Percentiles rank a stretch among this genome's conserved stretches.
These are phyloP conservation scores for Talaromyces adpressus DNA, from an alignment of 495 filamentous ascomycete species.

Conservation along the genomic window DNA sequence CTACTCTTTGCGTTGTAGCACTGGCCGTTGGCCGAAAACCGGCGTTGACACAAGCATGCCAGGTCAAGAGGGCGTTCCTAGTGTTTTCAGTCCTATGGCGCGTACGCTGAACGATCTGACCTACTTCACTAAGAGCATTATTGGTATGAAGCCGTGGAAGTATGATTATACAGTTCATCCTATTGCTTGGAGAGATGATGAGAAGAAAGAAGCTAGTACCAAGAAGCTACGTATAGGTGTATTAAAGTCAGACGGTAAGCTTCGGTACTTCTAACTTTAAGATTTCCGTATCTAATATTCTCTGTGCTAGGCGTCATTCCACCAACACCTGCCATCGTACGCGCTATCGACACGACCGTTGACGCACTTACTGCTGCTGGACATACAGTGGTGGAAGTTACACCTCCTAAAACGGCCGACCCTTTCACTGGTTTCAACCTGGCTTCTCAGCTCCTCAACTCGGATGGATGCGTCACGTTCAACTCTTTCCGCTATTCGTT, in stretches of 20 bases:
- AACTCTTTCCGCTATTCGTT: conserved; percentile 65
- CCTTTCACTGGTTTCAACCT: conserved; percentile 69
- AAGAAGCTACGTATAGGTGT: conserved; percentile 68
- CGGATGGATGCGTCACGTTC: conserved; percentile 83
- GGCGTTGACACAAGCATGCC: conserved; percentile 87
- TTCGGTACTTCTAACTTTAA: neutral
- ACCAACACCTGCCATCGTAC: conserved; percentile 74
- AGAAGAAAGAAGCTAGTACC: conserved; percentile 50
- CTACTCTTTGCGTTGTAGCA: conserved; percentile 86
- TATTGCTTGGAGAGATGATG: conserved; percentile 63
- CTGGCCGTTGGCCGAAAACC: conserved; percentile 86
- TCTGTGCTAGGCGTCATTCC: conserved; percentile 59
- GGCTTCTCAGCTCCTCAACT: conserved; percentile 78
- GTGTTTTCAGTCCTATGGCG: conserved; percentile 91
- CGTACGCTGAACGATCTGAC: conserved; percentile 76
- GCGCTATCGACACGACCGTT: conserved; percentile 67
- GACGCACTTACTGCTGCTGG: conserved; percentile 60
- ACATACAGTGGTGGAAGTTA: conserved; percentile 70
- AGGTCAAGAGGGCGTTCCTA: conserved; percentile 85
- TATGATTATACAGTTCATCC: conserved; percentile 87
- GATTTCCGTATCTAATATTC: neutral
- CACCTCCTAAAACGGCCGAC: conserved; percentile 48
- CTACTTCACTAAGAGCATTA: conserved; percentile 75
- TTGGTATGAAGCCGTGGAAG: conserved; percentile 84
- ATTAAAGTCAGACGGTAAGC: conserved; percentile 64